phyloP scores from a whole-genome alignment of 345 rosid species.

The Noccaea caerulescens region DNA sequence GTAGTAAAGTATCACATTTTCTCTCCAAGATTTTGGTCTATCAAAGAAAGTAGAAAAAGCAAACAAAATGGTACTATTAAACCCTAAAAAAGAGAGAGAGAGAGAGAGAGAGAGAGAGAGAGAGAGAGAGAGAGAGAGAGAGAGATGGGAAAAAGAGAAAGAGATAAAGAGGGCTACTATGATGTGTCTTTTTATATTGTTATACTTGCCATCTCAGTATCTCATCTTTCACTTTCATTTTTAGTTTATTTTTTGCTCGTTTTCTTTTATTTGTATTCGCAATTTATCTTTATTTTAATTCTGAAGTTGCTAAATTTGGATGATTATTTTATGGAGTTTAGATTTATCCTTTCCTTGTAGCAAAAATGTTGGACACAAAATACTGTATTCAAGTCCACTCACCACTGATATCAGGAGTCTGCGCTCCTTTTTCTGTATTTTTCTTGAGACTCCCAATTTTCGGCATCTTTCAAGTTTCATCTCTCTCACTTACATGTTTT shows the following conservation, averaged over 20 bases:
- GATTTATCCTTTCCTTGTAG: slow-evolving; percentile 40
- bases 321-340: slow-evolving; percentile 3
- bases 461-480: slow-evolving; percentile 17
- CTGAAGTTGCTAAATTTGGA: slow-evolving; percentile 16
- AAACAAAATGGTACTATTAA: slow-evolving; percentile 25
- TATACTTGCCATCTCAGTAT: slow-evolving; percentile 20
- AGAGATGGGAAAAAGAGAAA: slow-evolving; percentile 22
- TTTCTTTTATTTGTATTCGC: not conserved
- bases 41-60: slow-evolving; percentile 29
- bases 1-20: slow-evolving; percentile 29
- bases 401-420: slow-evolving; percentile 38
- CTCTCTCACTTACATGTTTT: not conserved
- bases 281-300: slow-evolving; percentile 1
- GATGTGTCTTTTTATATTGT: slow-evolving; percentile 10
- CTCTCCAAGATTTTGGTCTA: slow-evolving; percentile 37
- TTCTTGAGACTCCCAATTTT: slow-evolving; percentile 41
- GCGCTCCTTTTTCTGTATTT: slow-evolving; percentile 29
- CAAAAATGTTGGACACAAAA: slow-evolving; percentile 42
- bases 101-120: too few relatives aligned
- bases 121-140: too few relatives aligned
- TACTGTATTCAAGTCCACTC: slow-evolving; percentile 39
- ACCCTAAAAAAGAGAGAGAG: slow-evolving; percentile 6
- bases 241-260: not conserved
- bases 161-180: slow-evolving; percentile 30
- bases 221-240: slow-evolving; percentile 28